A percentile compares a stretch with the other conserved stretches of the same genome.
phyloP scores from a whole-genome alignment of 2,329 filamentous ascomycete genomes.

The Paecilomyces formosus region DNA sequence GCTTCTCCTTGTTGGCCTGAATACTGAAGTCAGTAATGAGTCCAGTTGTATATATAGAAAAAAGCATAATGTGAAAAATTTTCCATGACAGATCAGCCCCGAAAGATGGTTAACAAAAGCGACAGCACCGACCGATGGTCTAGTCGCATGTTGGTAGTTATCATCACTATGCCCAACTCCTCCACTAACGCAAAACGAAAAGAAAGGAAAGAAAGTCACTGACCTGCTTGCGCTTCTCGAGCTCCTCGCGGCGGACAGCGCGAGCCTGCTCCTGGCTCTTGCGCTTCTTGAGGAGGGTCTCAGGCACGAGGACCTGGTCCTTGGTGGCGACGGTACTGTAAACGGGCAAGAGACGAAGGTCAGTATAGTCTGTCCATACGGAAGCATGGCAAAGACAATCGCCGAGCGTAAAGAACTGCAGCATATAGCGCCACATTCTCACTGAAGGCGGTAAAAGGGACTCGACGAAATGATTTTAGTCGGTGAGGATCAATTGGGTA shows the following conservation, averaged over 20 bases:
- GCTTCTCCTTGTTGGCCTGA: slow-evolving; percentile 98
- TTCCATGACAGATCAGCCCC: slow-evolving; percentile 63
- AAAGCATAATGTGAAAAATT: slow-evolving; percentile 5
- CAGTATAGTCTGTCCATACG: slow-evolving; percentile 75
- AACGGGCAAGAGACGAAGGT: slow-evolving; percentile 29
- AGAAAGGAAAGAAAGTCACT: slow-evolving; percentile 32
- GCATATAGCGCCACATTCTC: slow-evolving; percentile 85
- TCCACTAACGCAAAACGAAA: slow-evolving; percentile 22
- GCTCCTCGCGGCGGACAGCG: slow-evolving; percentile 72
- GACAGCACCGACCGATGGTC: slow-evolving; percentile 93
- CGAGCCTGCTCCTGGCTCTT: slow-evolving; percentile 99
- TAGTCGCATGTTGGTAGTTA: slow-evolving; percentile 85
- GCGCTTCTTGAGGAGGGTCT: slow-evolving; percentile 99
- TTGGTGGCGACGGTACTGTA: slow-evolving; percentile 82
- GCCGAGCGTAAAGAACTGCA: slow-evolving; percentile 86
- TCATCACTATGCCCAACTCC: slow-evolving; percentile 63
- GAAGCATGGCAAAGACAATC: slow-evolving; percentile 57
- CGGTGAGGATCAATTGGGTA: slow-evolving; percentile 51
- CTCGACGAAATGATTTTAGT: slow-evolving; percentile 76
- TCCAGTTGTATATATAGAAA: slow-evolving; percentile 5
- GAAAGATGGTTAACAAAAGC: slow-evolving; percentile 49
- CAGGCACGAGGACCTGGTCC: slow-evolving; percentile 93
- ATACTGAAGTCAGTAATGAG: slow-evolving; percentile 20
- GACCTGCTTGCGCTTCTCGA: slow-evolving; percentile 87
- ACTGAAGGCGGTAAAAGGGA: slow-evolving; percentile 58